A percentile compares a stretch with the other conserved stretches of the same genome.
These are phyloP conservation scores for Basidiobolus meristosporus DNA, from an alignment of 371 early-diverging fungal species.

Conservation along the genomic window DNA sequence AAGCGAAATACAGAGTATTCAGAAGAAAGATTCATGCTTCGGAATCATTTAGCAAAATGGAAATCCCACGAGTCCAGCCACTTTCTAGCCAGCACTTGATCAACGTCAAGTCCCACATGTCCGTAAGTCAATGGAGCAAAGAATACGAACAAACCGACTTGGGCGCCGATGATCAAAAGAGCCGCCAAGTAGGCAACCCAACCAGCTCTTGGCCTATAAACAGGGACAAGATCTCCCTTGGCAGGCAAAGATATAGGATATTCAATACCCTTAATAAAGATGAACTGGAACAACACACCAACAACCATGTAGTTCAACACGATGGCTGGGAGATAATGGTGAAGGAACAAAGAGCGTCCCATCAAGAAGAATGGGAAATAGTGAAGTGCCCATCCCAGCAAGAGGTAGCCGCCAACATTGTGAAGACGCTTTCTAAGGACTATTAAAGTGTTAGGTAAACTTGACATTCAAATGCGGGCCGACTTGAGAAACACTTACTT, in stretches of 20 bases:
- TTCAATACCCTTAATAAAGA: slow-evolving; percentile 14
- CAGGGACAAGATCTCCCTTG: neutral
- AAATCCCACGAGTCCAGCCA: slow-evolving; percentile 64
- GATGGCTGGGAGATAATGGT: slow-evolving; percentile 91
- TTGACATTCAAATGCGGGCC: slow-evolving; percentile 2
- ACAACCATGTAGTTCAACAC: slow-evolving; percentile 58
- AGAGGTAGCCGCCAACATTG: slow-evolving; percentile 58
- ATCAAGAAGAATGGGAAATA: slow-evolving; percentile 91
- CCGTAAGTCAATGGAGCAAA: slow-evolving; percentile 52
- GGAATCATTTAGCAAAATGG: slow-evolving; percentile 47
- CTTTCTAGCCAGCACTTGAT: slow-evolving; percentile 41
- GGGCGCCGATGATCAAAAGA: slow-evolving; percentile 17
- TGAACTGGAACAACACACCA: slow-evolving; percentile 42
- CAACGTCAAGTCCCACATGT: slow-evolving; percentile 21
- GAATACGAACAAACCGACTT: slow-evolving; percentile 26
- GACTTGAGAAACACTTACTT: slow-evolving; percentile 27
- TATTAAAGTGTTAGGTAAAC: neutral
- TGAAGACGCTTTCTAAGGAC: slow-evolving; percentile 23
- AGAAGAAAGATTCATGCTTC: too few relatives aligned
- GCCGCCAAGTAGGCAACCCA: slow-evolving; percentile 13
- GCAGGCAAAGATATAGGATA: neutral
- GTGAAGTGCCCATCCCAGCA: slow-evolving; percentile 75
- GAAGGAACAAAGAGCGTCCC: slow-evolving; percentile 90
- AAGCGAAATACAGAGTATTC: too few relatives aligned
- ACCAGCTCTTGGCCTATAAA: slow-evolving; percentile 1